Evolutionary conservation across 2,329 filamentous ascomycete genomes (phyloP).

Genomic region (Ophiostoma fasciatum): DNA sequence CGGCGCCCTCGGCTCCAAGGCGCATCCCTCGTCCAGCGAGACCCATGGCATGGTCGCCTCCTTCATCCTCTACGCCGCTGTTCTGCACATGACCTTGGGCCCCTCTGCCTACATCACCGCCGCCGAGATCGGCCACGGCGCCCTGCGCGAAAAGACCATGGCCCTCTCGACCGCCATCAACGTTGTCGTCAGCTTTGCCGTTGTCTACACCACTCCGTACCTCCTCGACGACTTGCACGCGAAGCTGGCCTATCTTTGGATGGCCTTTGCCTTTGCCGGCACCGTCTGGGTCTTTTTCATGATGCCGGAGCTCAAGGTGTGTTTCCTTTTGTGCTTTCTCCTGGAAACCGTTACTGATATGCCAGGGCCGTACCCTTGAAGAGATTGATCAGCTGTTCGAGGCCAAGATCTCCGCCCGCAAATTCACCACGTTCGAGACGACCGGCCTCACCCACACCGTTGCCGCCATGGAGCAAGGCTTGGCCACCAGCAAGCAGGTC

Average conservation of each 20-base stretch:
- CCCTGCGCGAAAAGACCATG: slow-evolving; percentile 4
- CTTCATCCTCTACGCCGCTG: slow-evolving; percentile 1
- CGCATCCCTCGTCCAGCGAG: not conserved
- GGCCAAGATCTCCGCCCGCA: slow-evolving; percentile 1
- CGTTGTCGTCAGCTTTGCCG: slow-evolving; percentile 2
- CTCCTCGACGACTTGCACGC: slow-evolving; percentile 2
- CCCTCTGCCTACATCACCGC: slow-evolving; percentile 2
- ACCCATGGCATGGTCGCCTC: slow-evolving; percentile 3
- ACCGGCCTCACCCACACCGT: slow-evolving; percentile 2
- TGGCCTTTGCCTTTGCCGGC: slow-evolving; percentile 3
- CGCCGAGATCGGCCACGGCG: slow-evolving; percentile 1
- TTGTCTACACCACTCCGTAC: slow-evolving; percentile 3
- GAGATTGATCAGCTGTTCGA: slow-evolving; percentile 3
- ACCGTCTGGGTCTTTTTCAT: slow-evolving; percentile 2
- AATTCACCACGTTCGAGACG: not conserved
- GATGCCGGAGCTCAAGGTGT: slow-evolving; percentile 1
- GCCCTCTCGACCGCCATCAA: slow-evolving; percentile 1
- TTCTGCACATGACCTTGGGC: slow-evolving; percentile 2
- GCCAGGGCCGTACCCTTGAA: slow-evolving; percentile 2
- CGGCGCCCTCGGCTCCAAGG: slow-evolving; percentile 1
- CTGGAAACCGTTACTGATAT: too few species aligned
- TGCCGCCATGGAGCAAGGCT: slow-evolving; percentile 1
- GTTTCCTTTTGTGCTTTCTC: not conserved
- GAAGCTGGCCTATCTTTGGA: slow-evolving; percentile 2
- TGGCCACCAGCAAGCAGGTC: not conserved